These are phyloP conservation scores for Fraxinus cuspidata DNA, from an alignment of 257 asterid species.

Conservation along the genomic window DNA sequence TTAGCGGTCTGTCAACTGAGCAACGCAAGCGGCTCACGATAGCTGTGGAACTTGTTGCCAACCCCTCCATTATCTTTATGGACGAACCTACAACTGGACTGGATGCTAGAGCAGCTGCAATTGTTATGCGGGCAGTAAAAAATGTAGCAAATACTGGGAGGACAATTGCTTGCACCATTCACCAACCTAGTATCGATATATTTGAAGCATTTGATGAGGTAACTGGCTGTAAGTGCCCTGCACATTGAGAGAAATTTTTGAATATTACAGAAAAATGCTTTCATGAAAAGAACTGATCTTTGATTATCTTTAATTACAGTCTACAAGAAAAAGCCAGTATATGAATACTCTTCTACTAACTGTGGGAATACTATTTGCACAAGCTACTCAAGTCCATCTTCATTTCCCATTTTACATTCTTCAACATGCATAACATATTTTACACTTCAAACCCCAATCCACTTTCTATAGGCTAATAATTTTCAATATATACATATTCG, in stretches of 20 bases:
- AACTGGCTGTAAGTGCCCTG: background rate
- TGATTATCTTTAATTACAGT: background rate
- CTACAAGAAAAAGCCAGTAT: background rate
- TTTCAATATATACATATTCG: no score
- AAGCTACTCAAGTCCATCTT: background rate
- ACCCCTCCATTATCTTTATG: constrained; percentile 54
- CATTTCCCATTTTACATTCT: background rate
- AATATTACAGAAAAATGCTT: background rate
- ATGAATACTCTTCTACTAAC: background rate
- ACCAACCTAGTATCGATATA: constrained; percentile 54
- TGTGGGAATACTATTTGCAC: background rate
- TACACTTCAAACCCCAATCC: background rate
- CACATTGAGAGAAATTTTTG: background rate
- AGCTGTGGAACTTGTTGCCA: constrained; percentile 57
- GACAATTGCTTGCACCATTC: constrained; percentile 57
- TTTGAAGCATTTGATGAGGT: constrained; percentile 63
- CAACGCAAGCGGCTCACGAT: constrained; percentile 54
- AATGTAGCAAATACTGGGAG: constrained; percentile 52
- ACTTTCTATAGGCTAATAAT: background rate
- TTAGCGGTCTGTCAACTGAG: constrained; percentile 53
- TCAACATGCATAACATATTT: background rate
- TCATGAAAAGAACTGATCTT: background rate
- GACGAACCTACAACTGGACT: constrained; percentile 56
- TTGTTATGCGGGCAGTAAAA: constrained; percentile 53
- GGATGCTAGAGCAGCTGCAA: constrained; percentile 57